phyloP scores from a whole-genome alignment of 192 early-diverging fungal species.

The Coemansia asiatica region DNA sequence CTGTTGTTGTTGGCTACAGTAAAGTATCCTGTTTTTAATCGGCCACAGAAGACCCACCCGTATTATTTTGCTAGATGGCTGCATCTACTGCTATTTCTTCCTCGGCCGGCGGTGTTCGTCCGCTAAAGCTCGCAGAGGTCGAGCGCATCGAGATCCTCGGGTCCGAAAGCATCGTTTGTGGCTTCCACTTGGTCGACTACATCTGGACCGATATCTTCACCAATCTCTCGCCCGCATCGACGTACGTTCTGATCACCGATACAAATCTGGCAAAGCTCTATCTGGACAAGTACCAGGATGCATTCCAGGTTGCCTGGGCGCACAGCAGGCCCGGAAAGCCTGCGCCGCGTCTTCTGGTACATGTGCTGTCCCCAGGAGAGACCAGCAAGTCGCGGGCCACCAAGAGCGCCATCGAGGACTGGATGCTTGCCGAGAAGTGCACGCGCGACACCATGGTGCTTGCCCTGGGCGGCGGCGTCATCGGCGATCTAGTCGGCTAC shows the following conservation, averaged over 20 bases:
- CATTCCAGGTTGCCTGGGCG: conserved; percentile 56
- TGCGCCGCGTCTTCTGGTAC: conserved; percentile 65
- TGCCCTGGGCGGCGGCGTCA: conserved; percentile 95
- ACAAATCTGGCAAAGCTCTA: conserved; percentile 78
- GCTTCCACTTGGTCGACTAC: conserved; percentile 74
- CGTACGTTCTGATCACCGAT: conserved; percentile 89
- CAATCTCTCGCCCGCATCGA: conserved; percentile 68
- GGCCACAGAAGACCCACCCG: no score
- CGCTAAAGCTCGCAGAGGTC: conserved; percentile 56
- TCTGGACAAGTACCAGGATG: conserved; percentile 58
- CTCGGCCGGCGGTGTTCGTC: conserved; percentile 12
- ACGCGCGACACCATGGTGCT: conserved; percentile 92
- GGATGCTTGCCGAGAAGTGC: conserved; percentile 76
- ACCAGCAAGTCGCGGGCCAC: conserved; percentile 80
- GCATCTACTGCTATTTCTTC: conserved; percentile 6
- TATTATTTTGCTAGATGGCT: background rate
- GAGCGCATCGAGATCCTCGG: conserved; percentile 84
- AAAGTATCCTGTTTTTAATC: no score
- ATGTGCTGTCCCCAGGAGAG: conserved; percentile 87
- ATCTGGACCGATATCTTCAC: conserved; percentile 72
- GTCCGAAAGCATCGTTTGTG: conserved; percentile 81
- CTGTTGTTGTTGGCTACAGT: no score
- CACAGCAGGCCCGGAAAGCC: conserved; percentile 5
- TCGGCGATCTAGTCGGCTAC: conserved; percentile 94
- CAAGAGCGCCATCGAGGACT: conserved; percentile 91